Evolutionary conservation across 495 filamentous ascomycete species (phyloP).

Genomic region (Xylaria longipes): DNA sequence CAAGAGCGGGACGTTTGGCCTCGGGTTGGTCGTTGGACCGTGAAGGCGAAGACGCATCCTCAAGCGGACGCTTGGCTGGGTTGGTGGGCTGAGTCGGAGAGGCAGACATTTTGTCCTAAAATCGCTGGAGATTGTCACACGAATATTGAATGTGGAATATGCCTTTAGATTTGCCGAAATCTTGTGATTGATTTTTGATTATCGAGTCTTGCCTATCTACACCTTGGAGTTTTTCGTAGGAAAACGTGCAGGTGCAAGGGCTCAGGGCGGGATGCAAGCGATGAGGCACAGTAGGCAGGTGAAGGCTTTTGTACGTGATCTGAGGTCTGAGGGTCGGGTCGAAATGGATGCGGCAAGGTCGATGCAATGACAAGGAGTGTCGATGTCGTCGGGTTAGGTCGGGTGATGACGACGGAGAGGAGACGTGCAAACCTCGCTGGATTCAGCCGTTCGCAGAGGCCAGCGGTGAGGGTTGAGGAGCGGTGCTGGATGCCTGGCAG

Average conservation of each 20-base stretch:
- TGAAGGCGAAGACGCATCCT: constrained; percentile 94
- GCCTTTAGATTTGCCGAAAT: constrained; percentile 43
- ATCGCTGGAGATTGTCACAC: constrained; percentile 43
- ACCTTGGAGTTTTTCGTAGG: constrained; percentile 78
- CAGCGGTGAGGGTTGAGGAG: constrained; percentile 24
- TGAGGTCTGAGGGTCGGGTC: constrained; percentile 40
- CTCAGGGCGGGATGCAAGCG: constrained; percentile 27
- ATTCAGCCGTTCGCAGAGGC: constrained; percentile 28
- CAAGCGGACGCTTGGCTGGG: constrained; percentile 87
- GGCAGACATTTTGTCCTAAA: constrained; percentile 58
- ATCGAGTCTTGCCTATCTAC: constrained; percentile 70
- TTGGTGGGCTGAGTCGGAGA: constrained; percentile 60
- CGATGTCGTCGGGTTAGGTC: constrained; percentile 31
- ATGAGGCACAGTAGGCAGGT: constrained; percentile 31
- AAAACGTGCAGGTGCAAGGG: constrained; percentile 87
- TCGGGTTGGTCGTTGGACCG: constrained; percentile 91
- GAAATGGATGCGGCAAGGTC: constrained; percentile 37
- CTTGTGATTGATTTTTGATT: constrained; percentile 59
- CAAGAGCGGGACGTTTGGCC: constrained; percentile 93
- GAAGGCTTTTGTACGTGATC: constrained; percentile 36
- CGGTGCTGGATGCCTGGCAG: constrained; percentile 18
- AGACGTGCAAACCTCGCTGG: constrained; percentile 29
- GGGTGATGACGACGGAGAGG: constrained; percentile 32
- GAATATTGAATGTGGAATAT: constrained; percentile 35
- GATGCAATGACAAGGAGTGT: constrained; percentile 28